Evolutionary conservation across 2,329 filamentous ascomycete species (phyloP), one percentile per base, ranked within the genome.

Genomic region (Fusarium piperis): DNA sequence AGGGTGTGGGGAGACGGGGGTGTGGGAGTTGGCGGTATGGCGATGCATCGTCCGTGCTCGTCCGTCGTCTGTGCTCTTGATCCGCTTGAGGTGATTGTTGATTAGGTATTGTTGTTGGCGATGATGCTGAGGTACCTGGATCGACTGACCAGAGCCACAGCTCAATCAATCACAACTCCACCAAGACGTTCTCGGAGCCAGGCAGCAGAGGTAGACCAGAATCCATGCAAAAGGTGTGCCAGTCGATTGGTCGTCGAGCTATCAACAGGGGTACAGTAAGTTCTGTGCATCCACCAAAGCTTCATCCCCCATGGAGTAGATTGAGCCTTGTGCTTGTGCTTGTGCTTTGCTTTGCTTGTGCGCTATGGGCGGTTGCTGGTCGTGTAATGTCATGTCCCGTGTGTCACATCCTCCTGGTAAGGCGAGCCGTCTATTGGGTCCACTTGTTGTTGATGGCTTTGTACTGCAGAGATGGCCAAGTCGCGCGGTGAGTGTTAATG

Each of bases 141-240:
- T 63, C 38, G 39, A 70, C 65, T 70, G 28, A 58, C 39, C n/a
- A 32, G 41, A 35, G 39, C 32, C 38, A 46, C 38, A 48, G 38
- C 23, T 48, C 23, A n/a, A 61, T 39, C 28, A 46, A 68, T 23
- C 41, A 35, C 52, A 67, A 53, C 48, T 56, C 60, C 52, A 39
- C 41, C 51, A 44, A 35, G 53, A 52, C 53, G 41, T 41, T 26
- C 53, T 57, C 26, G 28, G 33, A 32, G 39, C 63, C 20, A 74
- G 71, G 72, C 72, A 74, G 67, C 72, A 62, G 53, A 69, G 69
- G 61, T 44, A 65, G 46, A 23, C 16, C 36, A n/a, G 51, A 36
- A 39, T 58, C 35, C 53, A 30, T 57, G 53, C 35, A 44, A 62
- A 51, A 32, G n/a, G 46, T 38, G 41, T 26, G 53, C 36, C 12